phyloP scores from a whole-genome alignment of 2,329 filamentous ascomycete genomes.

The Volutella citrinella region DNA sequence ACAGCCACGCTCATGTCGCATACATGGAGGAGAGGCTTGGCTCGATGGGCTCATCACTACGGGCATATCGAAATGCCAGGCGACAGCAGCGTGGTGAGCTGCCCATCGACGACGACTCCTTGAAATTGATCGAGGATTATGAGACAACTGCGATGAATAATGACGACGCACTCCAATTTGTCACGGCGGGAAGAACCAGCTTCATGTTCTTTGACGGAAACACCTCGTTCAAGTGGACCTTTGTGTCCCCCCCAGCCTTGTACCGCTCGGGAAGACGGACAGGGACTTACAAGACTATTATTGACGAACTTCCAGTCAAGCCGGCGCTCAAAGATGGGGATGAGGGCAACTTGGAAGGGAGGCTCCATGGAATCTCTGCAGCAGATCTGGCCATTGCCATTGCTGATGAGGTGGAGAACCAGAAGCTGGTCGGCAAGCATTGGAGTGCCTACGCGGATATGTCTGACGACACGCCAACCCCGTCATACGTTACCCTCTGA shows the following conservation, averaged over 20 bases:
- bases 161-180: slow-evolving; percentile 2
- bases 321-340: too few relatives aligned
- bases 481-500: slow-evolving; percentile 1
- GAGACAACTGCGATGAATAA: not conserved
- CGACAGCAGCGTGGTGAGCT: too few relatives aligned
- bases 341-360: too few relatives aligned
- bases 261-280: slow-evolving; percentile 10
- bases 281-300: slow-evolving; percentile 2
- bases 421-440: too few relatives aligned
- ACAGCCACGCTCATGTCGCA: slow-evolving; percentile 9
- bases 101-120: too few relatives aligned
- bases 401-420: too few relatives aligned
- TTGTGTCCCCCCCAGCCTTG: slow-evolving; percentile 6
- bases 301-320: too few relatives aligned
- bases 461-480: slow-evolving; percentile 1
- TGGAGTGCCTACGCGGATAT: slow-evolving; percentile 1
- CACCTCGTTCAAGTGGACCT: slow-evolving; percentile 10
- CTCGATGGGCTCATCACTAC: not conserved
- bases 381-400: too few relatives aligned
- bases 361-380: too few relatives aligned
- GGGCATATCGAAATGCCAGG: too few relatives aligned
- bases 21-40: slow-evolving; percentile 12
- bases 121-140: too few relatives aligned
- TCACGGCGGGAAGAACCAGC: slow-evolving; percentile 5
- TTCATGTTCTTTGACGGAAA: slow-evolving; percentile 11